Evolutionary conservation across 176 grass and related monocot genomes (phyloP), one percentile per base, ranked within the genome.

Genomic region (Oryza longistaminata): DNA sequence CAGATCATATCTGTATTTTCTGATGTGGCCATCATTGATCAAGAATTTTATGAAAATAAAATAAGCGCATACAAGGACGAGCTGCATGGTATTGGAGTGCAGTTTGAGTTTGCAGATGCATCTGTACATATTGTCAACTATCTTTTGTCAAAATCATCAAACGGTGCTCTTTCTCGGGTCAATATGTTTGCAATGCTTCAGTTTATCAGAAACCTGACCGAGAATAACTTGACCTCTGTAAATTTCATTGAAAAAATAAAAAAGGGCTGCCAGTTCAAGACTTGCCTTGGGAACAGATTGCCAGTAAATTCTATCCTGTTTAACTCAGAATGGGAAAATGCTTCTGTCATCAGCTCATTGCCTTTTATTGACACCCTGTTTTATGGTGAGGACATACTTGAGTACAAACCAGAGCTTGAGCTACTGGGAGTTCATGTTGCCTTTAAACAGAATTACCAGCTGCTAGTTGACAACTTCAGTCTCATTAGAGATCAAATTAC

Each of bases 371-470:
- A 94, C 70, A 70, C 42, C 3, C 17, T 68, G 21, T 91, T 79
- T 29, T 91, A 91, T 52, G 86, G 88, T 6, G n/a, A 74, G 35
- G 70, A 70, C 27, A 88, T 94, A 49, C 9, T 12, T 83, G 31
- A 76, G 4, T 88, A 84, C 78, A 90, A 77, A 69, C 5, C 14
- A 14, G 92, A 91, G 58, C 82, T 94, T 42, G 46, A 66, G 45
- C 66, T 81, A 75, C 70, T 94, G 58, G 92, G 92, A 37, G 82
- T 91, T 83, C 12, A 73, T 65, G 68, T 86, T 15, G 72, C 37
- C 25, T 76, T 91, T 4, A 88, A 88, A 78, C 16, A 81, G 49
- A 83, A 86, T 21, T 94, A 88, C 62, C 55, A 86, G 50, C 9
- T 79, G 13, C 55, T 93, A 24, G 77, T 82, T 70, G 84, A 88